Evolutionary conservation across 441 rosid species (phyloP).

Genomic region (Populus hybrid): DNA sequence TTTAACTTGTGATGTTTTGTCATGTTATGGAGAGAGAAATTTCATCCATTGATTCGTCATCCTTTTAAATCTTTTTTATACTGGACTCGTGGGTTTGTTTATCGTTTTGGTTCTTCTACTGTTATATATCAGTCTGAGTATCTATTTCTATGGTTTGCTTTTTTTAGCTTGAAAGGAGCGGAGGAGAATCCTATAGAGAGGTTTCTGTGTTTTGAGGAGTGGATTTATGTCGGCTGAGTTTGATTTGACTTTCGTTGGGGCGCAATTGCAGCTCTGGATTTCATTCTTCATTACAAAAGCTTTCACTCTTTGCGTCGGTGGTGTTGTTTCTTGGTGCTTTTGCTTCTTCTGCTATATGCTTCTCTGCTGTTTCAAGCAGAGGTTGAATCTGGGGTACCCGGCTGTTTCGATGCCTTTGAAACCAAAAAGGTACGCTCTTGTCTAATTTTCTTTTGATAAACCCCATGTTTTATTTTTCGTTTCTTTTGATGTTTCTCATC

Average conservation of each 20-base stretch:
- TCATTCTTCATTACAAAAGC: constrained; percentile 3
- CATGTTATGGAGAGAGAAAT: constrained; percentile 27
- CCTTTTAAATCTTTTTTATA: constrained; percentile 9
- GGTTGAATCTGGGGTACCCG: constrained; percentile 41
- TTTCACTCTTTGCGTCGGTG: constrained; percentile 17
- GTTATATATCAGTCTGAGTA: constrained; percentile 20
- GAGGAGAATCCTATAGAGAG: constrained; percentile 6
- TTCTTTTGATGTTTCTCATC: background rate
- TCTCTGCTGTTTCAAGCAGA: constrained; percentile 65
- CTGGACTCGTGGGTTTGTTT: background rate
- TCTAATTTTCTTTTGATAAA: background rate
- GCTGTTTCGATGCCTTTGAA: constrained; percentile 77
- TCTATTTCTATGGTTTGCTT: constrained; percentile 19
- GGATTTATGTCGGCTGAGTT: constrained; percentile 88
- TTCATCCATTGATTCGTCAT: constrained; percentile 64
- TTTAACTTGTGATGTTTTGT: constrained; percentile 28
- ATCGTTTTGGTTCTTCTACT: background rate
- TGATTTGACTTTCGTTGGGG: constrained; percentile 69
- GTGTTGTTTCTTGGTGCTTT: background rate
- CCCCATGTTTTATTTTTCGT: background rate
- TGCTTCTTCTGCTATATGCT: constrained; percentile 29
- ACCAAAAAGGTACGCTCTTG: constrained; percentile 43
- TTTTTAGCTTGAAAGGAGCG: constrained; percentile 19
- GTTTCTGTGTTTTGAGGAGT: constrained; percentile 11
- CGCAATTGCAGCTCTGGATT: constrained; percentile 57